Evolutionary conservation across 495 filamentous ascomycete species (phyloP), one percentile per base, ranked within the genome.

Genomic region (Echria macrotheca): DNA sequence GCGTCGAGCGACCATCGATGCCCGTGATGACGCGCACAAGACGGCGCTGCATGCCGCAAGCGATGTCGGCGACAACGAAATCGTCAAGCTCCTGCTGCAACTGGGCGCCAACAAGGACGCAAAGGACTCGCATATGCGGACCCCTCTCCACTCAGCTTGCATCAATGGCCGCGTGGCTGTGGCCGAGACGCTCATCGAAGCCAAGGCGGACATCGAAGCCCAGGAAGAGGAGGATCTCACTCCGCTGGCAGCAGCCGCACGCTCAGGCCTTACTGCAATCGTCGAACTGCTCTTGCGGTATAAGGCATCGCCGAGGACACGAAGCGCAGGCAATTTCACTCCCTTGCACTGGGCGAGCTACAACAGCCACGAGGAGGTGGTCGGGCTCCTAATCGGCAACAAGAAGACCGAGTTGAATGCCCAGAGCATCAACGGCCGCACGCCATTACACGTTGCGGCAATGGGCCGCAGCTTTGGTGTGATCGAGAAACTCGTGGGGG

Each of bases 291-390:
- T 40, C 4, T 19, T 40, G 15, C 37, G 5, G 3, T 12, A 40
- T 19, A 40, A 40, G 4, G 37, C 37, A 12, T 40, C 37, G 5
- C 37, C 37, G 17, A 40, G 37, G 17, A 38, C 46, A 49, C 32
- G 46, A 14, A 38, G 19, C 26, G 23, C 32, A 39, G 46, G 33
- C 11, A 23, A 26, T n/a, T 39, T 39, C n/a, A 39, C 46, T 4
- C 12, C 46, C 3, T 25, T 49, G 32, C 46, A 49, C 33, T 49
- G 46, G 46, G 46, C 46, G 14, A 49, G 46, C 33, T 49, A 39
- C 33, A 37, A 40, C 2, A 25, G 46, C 10, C 33, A 25, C 23
- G 46, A 49, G 25, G 46, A 49, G 33, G 32, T 21, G 1, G 46
- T 39, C 5, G 33, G 36, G 4, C 10, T 49, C 7, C 37, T 40